Conservation (phyloP, 371 early-diverging fungal genomes). For the Mortierella sp. region DNA sequence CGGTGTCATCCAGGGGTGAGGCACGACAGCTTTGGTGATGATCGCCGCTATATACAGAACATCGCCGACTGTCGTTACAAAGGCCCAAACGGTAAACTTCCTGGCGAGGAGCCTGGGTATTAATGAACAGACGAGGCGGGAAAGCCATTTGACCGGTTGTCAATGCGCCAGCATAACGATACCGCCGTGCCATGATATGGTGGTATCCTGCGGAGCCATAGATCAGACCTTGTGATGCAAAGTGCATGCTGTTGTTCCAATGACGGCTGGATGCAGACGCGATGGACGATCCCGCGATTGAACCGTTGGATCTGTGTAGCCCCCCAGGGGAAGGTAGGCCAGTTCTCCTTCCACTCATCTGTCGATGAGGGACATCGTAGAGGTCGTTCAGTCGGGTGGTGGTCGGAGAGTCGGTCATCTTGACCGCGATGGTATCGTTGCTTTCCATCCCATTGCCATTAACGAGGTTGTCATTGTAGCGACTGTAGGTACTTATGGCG, state of each 20-base stretch:
- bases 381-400: conserved; percentile 19
- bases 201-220: conserved; percentile 5
- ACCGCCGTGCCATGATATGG: conserved; percentile 1
- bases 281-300: not conserved
- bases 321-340: not conserved
- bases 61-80: not conserved
- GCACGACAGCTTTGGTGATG: not conserved
- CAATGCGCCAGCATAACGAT: not conserved
- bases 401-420: conserved; percentile 3
- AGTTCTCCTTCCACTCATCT: not conserved
- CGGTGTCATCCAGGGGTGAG: too few relatives aligned
- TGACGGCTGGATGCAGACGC: not conserved
- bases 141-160: not conserved
- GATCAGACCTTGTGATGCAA: not conserved
- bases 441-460: not conserved
- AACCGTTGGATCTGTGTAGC: not conserved
- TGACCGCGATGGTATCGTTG: too few relatives aligned
- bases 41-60: not conserved
- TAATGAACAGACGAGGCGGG: not conserved
- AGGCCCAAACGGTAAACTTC: too few relatives aligned
- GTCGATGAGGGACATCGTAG: conserved; percentile 7
- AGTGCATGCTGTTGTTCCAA: not conserved
- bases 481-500: too few relatives aligned
- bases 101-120: not conserved
- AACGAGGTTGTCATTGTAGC: not conserved